These are phyloP conservation scores for Anisogramma anomala DNA, from an alignment of 2,329 filamentous ascomycete species.

Conservation along the genomic window DNA sequence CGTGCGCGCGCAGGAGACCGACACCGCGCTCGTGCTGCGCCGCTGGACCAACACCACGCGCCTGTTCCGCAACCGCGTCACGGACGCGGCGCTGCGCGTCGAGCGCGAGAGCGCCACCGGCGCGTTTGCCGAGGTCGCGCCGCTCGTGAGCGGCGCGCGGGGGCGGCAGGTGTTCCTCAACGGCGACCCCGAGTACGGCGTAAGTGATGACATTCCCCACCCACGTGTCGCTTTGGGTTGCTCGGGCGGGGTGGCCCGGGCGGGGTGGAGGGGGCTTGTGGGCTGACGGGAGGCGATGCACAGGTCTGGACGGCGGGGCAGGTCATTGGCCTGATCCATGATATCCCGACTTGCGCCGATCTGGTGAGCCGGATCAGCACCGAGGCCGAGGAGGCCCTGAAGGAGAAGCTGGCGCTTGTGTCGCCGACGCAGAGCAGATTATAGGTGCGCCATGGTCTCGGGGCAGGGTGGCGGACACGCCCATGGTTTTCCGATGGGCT, in stretches of 20 bases:
- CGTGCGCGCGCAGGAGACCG: conserved; percentile 75
- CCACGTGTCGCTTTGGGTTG: no score
- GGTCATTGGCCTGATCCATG: conserved; percentile 80
- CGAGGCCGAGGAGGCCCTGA: conserved; percentile 58
- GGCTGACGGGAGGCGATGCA: neutral
- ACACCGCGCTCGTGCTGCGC: conserved; percentile 78
- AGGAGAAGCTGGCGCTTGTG: conserved; percentile 41
- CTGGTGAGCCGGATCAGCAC: conserved; percentile 63
- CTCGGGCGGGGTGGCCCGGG: no score
- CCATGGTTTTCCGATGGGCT: no score
- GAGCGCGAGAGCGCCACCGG: conserved; percentile 74
- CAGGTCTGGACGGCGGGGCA: conserved; percentile 96
- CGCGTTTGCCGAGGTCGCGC: conserved; percentile 80
- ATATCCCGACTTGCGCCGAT: conserved; percentile 64
- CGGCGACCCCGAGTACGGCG: conserved; percentile 81
- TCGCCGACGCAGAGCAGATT: conserved; percentile 48
- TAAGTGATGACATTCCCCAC: conserved; percentile 35
- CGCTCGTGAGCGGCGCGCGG: conserved; percentile 78
- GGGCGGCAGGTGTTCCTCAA: conserved; percentile 86
- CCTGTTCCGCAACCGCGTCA: conserved; percentile 83
- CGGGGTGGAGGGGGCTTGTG: neutral
- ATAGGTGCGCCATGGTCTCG: no score
- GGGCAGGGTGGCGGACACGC: no score
- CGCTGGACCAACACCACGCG: conserved; percentile 89
- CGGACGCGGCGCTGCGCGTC: conserved; percentile 66